Evolutionary conservation across 2,329 filamentous ascomycete species (phyloP), one percentile per base, ranked within the genome.

Genomic region (Lachnellula occidentalis): DNA sequence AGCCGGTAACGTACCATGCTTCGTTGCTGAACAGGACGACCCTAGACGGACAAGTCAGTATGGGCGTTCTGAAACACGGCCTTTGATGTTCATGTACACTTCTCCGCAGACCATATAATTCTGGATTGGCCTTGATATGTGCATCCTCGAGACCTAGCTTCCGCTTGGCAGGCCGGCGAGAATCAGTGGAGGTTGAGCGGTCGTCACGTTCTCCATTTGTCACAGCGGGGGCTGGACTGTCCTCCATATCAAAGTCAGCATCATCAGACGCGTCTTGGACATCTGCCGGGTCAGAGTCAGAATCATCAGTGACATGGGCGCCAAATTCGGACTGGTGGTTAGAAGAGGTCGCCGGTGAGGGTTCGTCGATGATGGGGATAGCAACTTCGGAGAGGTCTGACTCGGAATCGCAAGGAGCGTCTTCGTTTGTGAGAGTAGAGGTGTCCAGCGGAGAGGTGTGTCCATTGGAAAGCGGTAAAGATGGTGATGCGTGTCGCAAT

Each of bases 61-160:
- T 34, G 15, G 11, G 53, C 58, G 49, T 39, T 43, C 50, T 31
- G 19, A 55, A 50, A 50, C 46, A 60, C 66, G 74, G 66, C 75
- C 7, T 71, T 69, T 14, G 37, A 24, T 34, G 52, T 49, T 9
- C 50, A 73, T 87, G 59, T 85, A 94, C 92, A 76, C 94, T 99
- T 75, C 94, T 83, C 64, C 94, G 85, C 63, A 99, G 78, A 47
- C 94, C 94, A 75, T 97, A 99, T 8, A 99, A 78, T 73, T 96
- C 91, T 45, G 94, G 94, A 67, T 99, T 95, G 67, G 90, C 88
- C 66, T 86, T 81, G 65, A 97, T 96, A 68, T 85, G 92, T 46
- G 91, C 86, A 56, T 94, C 88, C 50, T 86, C 84, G 37, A 81
- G 69, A 68, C 78, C 71, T 61, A 78, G 72, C 74, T 89, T 87